Base-by-base conservation (phyloP, 2,329 filamentous ascomycete species). In the Ilyonectria sp. region DNA sequence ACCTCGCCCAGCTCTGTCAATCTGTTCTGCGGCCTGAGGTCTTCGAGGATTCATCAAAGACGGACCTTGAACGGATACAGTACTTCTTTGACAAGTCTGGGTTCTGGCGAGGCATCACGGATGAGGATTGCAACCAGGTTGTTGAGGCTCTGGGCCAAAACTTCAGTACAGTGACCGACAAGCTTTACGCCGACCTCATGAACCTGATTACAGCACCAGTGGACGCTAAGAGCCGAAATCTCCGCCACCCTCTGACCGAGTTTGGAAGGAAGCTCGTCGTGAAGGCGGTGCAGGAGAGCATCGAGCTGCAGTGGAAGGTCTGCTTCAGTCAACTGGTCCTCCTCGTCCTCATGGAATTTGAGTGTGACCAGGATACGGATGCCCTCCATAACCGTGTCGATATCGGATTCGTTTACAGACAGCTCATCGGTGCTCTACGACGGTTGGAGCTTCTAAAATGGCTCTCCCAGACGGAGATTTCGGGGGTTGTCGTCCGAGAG, bases 281-380 rank as follows among this genome's bases (percentile, higher is more conserved):
- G 11, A 91, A 91, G 68, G 92, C 94, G 7, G 90, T 93, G 0
- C 92, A 95, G 76, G 94, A 98, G 77, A 92, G 89, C 13, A 87
- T 96, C 7, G 87, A 92, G 57, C 82, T 93, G 35, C 92, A 93
- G 67, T 91, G 91, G 82, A 89, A 89, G 67, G 85, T 96, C 9
- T 90, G 97, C 57, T 90, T 97, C 69, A 94, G 95, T 76, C 89
- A 98, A 65, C 84, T 98, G 2, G 87, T 96, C 3, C 86, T 99
- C 7, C 86, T 97, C 17, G 87, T 96, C 10, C 94, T 98, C 79
- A 92, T 98, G 86, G 92, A 96, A 78, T 91, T 91, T 44, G 94
- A 96, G 76, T 88, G 93, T 60, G 92, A 95, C 65, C 89, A 91
- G 71, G 90, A 92, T 47, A 90, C 94, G 46, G 89, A 93, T 17